Evolutionary conservation across 352 stramenopile genomes (phyloP).

Genomic region (Saprolegnia diclina): DNA sequence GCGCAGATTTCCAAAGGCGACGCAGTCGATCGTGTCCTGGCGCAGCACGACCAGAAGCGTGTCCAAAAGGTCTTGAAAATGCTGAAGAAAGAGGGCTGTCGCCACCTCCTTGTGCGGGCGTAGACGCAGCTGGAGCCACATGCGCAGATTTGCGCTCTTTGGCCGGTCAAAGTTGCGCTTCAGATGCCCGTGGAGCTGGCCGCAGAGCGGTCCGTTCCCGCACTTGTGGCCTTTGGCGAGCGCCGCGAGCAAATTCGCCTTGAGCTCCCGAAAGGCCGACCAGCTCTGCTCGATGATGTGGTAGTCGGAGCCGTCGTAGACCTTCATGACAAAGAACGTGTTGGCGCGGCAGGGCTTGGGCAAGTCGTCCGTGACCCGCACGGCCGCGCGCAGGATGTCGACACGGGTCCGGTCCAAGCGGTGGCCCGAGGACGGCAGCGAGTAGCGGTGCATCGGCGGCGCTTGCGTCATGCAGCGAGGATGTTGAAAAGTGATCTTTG

Average conservation of each 20-base stretch:
- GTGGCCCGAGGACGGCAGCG: neutral
- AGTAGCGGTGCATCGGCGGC: neutral
- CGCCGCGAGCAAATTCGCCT: neutral
- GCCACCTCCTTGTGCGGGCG: neutral
- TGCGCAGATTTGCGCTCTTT: neutral
- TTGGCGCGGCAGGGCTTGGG: neutral
- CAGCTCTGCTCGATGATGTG: neutral
- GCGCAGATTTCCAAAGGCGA: neutral
- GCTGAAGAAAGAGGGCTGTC: neutral
- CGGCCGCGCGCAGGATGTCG: neutral
- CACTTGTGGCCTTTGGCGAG: neutral
- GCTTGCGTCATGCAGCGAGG: neutral
- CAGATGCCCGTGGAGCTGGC: neutral
- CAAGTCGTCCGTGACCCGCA: neutral
- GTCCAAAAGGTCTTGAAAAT: slow-evolving; percentile 9
- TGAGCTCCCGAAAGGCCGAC: neutral
- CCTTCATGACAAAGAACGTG: neutral
- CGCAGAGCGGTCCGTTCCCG: neutral
- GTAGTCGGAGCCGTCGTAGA: neutral
- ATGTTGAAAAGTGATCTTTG: neutral
- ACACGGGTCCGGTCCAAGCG: neutral
- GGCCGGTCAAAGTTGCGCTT: neutral
- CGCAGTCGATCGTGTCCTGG: neutral
- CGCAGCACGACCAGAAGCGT: neutral
- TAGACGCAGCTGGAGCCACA: neutral